Evolutionary conservation across 164 flowering plant genomes (phyloP).

Genomic region (Chimonanthus praecox): DNA sequence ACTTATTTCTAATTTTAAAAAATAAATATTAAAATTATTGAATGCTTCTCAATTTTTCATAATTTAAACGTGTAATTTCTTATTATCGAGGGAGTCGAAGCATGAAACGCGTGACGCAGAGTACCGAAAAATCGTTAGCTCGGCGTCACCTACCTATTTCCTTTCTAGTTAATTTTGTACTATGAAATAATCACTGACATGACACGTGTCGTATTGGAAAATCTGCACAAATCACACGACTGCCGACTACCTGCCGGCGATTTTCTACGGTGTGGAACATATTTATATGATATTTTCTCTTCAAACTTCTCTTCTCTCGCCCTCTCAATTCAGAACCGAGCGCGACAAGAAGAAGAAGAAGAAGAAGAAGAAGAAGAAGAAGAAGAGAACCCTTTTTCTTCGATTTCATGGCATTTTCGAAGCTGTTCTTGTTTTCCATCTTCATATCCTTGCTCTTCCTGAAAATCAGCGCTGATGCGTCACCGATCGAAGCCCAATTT

Average conservation of each 20-base stretch:
- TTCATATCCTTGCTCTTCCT: constrained; percentile 15
- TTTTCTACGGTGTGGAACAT: neutral
- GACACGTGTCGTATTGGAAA: too few species aligned
- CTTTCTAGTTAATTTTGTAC: too few species aligned
- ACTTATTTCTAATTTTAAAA: too few species aligned
- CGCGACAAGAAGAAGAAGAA: neutral
- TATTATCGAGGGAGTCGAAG: too few species aligned
- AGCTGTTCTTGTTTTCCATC: constrained; percentile 12
- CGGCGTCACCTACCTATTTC: too few species aligned
- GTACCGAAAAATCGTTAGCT: too few species aligned
- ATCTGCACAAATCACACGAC: too few species aligned
- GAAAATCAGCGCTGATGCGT: constrained; percentile 16
- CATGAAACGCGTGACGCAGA: too few species aligned
- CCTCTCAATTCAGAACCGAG: neutral
- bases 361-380: neutral
- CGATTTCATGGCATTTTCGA: constrained; percentile 25
- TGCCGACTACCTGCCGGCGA: neutral
- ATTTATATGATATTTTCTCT: neutral
- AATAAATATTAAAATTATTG: too few species aligned
- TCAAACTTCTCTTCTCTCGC: neutral
- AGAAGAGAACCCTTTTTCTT: neutral
- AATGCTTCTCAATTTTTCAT: too few species aligned
- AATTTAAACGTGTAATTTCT: too few species aligned
- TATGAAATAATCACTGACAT: too few species aligned
- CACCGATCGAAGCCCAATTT: constrained; percentile 5